Base-by-base conservation (phyloP, 495 filamentous ascomycete species). In the Penicillium arizonense region DNA sequence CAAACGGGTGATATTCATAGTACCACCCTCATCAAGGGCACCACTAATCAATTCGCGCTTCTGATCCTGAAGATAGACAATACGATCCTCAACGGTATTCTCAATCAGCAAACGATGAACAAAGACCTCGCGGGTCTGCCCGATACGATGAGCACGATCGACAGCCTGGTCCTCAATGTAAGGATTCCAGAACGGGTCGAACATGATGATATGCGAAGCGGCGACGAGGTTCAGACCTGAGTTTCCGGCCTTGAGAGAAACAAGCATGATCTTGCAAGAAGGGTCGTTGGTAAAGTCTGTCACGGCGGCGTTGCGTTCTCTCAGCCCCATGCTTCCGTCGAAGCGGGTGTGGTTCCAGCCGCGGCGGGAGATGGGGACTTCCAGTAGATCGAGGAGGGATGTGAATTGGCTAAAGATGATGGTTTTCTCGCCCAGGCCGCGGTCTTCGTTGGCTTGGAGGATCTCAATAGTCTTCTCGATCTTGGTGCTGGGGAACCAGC, bases 101-200 rank as follows among this genome's bases (percentile, higher is more conserved):
- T 83, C 55, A 23, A 96, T 81, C 4, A 96, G 68, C 20, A 97
- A 77, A 4, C 89, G 87, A 66, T 97, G 89, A 7, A 97, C 85
- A 47, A 82, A 77, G 5, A 97, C 93, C 12, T 81, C 71, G 0
- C 78, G 77, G 55, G 75, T 75, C 75, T 97, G 93, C 12, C 91
- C 92, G 50, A 97, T 90, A 4, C 93, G 87, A 65, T 97, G 88
- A 3, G 93, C 90, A 34, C 93, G 89, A 68, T 96, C 94, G 49
- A 97, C 86, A 1, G 93, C 93, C 67, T 97, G 93, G 59, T 92
- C 89, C 71, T 97, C 93, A 23, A 96, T 87, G 64, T 87, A 96
- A 0, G 93, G 91, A 54, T 97, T 97, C 90, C 94, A 97, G 74
- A 96, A 96, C 0, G 93, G 93, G 58, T 97, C 93, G 50, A 95